Evolutionary conservation across 2,329 filamentous ascomycete species (phyloP).

Genomic region (Beauveria varroae): DNA sequence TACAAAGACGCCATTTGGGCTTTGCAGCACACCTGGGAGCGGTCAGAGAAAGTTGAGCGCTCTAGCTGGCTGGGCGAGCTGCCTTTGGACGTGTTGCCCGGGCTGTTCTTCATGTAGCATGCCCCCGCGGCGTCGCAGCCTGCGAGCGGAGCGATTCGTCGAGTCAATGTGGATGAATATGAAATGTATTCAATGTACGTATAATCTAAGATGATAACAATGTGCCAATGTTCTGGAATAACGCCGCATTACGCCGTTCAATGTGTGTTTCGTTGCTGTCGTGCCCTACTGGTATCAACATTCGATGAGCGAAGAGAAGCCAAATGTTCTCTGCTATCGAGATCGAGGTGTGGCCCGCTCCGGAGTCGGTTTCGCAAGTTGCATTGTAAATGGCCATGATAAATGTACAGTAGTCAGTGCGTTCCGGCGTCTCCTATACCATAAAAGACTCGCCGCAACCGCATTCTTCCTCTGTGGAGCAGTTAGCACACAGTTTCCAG

Average conservation of each 20-base stretch:
- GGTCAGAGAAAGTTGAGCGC: neutral
- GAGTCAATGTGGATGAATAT: neutral
- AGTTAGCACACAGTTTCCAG: conserved; percentile 22
- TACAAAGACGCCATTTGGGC: conserved; percentile 7
- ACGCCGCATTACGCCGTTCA: conserved; percentile 7
- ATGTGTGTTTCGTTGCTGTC: conserved; percentile 6
- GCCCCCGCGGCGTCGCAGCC: neutral
- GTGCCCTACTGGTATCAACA: neutral
- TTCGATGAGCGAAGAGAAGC: neutral
- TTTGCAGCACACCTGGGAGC: conserved; percentile 2
- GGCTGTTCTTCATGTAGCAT: conserved; percentile 5
- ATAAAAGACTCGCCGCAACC: conserved; percentile 96
- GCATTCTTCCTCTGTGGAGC: conserved; percentile 76
- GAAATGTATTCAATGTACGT: neutral
- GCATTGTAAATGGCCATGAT: neutral
- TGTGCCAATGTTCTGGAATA: neutral
- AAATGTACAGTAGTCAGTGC: conserved; percentile 1
- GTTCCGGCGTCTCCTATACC: conserved; percentile 41
- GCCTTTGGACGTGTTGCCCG: conserved; percentile 4
- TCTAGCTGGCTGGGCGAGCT: neutral
- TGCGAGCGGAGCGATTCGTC: neutral
- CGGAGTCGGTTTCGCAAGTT: neutral
- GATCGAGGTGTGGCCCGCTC: neutral
- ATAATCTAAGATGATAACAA: neutral
- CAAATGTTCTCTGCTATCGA: neutral